phyloP scores from a whole-genome alignment of 2,329 filamentous ascomycete species.

The Epicoccum nigrum region DNA sequence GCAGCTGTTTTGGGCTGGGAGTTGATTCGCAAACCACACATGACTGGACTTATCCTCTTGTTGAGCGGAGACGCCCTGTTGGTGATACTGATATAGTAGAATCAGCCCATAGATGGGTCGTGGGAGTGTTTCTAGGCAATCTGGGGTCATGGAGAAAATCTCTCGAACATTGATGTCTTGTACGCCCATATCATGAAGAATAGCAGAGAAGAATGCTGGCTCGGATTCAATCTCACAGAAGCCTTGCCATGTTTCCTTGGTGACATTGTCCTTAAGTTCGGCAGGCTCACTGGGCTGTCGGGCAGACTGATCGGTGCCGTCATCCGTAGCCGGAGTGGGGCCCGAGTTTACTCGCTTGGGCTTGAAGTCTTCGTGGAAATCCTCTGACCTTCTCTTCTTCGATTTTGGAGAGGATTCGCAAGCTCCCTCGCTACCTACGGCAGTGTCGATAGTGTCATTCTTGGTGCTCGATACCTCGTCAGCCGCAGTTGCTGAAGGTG shows the following conservation, averaged over 20 bases:
- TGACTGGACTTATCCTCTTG: constrained; percentile 65
- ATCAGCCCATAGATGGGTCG: constrained; percentile 76
- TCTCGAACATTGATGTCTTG: constrained; percentile 76
- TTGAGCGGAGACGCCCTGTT: constrained; percentile 56
- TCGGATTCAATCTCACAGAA: constrained; percentile 91
- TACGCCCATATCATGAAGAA: constrained; percentile 80
- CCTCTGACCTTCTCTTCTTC: neutral
- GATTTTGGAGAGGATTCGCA: neutral
- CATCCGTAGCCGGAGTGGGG: neutral
- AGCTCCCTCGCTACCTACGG: neutral
- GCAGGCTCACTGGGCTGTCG: constrained; percentile 26
- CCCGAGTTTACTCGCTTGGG: constrained; percentile 2
- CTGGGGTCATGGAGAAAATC: constrained; percentile 71
- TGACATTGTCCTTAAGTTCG: constrained; percentile 40
- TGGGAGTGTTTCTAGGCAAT: constrained; percentile 35
- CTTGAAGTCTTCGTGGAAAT: neutral
- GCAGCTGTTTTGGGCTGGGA: constrained; percentile 72
- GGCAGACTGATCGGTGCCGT: neutral
- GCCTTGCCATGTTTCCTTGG: constrained; percentile 64
- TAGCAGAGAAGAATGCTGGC: constrained; percentile 83
- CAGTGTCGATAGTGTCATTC: neutral
- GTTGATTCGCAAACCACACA: constrained; percentile 95
- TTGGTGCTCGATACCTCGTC: neutral
- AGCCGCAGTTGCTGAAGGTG: neutral
- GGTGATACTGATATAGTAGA: constrained; percentile 78